These are phyloP conservation scores for Pseudogymnoascus sp. DNA, from an alignment of 2,329 filamentous ascomycete species.

Conservation along the genomic window DNA sequence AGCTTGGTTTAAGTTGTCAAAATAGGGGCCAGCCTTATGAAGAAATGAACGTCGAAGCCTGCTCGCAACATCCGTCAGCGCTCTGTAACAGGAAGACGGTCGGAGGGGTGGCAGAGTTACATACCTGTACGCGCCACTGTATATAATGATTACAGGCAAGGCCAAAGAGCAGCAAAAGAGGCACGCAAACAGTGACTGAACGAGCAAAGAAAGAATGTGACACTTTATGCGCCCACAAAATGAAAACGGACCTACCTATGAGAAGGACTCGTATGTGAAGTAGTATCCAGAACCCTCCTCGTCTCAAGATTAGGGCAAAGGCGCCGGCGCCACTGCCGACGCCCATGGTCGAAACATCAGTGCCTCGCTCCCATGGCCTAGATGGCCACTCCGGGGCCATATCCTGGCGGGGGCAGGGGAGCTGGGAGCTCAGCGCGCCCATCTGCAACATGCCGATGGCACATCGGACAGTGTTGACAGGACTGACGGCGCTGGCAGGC, in stretches of 20 bases:
- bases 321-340: slow-evolving; percentile 2
- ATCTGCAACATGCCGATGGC: background rate
- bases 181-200: slow-evolving; percentile 1
- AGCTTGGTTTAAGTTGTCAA: slow-evolving; percentile 3
- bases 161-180: background rate
- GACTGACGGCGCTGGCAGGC: background rate
- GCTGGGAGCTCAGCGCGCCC: background rate
- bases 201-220: background rate
- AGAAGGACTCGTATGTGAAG: background rate
- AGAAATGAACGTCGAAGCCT: background rate
- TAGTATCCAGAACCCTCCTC: background rate
- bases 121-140: slow-evolving; percentile 4
- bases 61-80: background rate
- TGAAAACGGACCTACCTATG: background rate
- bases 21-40: slow-evolving; percentile 4
- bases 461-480: background rate
- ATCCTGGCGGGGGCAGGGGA: background rate
- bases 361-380: slow-evolving; percentile 1
- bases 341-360: slow-evolving; percentile 2
- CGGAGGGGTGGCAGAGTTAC: background rate
- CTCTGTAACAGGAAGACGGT: background rate
- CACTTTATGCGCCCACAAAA: background rate
- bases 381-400: background rate
- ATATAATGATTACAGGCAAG: slow-evolving; percentile 1
- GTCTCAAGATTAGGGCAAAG: slow-evolving; percentile 7